Evolutionary conservation across 2,329 filamentous ascomycete genomes (phyloP), one percentile per base, ranked within the genome.

Genomic region (Fusarium devonianum): DNA sequence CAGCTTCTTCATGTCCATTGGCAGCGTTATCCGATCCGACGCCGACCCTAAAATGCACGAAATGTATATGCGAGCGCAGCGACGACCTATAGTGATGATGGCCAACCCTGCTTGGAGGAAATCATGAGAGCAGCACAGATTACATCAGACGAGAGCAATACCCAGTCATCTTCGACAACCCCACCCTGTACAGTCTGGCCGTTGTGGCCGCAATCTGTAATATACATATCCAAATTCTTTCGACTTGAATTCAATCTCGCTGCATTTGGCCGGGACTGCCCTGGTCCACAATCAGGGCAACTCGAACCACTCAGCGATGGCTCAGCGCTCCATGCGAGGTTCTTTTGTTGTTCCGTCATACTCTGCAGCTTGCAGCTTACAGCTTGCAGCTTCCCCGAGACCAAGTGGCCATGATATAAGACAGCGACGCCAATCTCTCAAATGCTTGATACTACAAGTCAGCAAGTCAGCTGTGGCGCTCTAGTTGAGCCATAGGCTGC

Each of bases 1-100:
- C 58, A 87, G 84, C 17, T 97, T 97, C 78, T 99, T 99, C 82
- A 99, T 99, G 94, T 93, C 90, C 49, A 96, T 99, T 64, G 94
- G 94, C 63, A 96, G 91, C 65, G 92, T 96, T 33, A 97, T 99
- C 67, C 89, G 94, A 69, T 92, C 91, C 52, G 94, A 99, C 65
- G 86, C 90, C 59, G 90, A 90, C 32, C 86, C 88, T 26, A 86
- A 89, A 65, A 79, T 87, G 50, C 81, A 85, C 62, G 84, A 92
- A 69, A 84, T 89, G 49, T 96, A 93, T 76, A 82, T 85, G 62
- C 84, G 84, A 70, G 86, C 89, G 39, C 85, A 87, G 62, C 80
- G 88, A 65, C 83, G 84, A 56, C 90, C 92, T 17, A 85, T 93
- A 66, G 84, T 96, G 23, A 51, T 73, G 63, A 68, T 66, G 68